Percentiles rank a stretch among this genome's conserved stretches.
Evolutionary conservation across 2,329 filamentous ascomycete species (phyloP).

Genomic region (Biscogniauxia marginata): DNA sequence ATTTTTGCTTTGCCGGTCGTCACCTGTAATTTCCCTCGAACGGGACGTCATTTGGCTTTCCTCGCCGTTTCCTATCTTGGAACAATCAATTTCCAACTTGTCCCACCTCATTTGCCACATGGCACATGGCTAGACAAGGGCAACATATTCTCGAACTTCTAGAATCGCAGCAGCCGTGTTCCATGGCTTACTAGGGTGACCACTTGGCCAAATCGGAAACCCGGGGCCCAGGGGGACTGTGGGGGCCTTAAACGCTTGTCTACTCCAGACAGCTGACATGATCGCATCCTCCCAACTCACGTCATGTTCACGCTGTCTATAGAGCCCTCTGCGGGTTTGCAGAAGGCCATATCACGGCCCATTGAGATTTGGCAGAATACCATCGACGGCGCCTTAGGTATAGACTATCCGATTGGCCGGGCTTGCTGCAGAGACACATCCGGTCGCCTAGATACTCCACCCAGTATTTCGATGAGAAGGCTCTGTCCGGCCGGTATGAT

Average conservation of each 20-base stretch:
- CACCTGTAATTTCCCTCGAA: conserved; percentile 14
- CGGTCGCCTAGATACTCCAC: not conserved
- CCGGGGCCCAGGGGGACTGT: not conserved
- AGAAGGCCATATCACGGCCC: not conserved
- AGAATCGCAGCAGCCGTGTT: conserved; percentile 23
- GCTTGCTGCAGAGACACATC: not conserved
- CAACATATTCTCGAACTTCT: conserved; percentile 13
- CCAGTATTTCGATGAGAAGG: not conserved
- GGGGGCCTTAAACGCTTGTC: not conserved
- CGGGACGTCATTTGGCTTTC: not conserved
- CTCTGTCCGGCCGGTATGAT: not conserved
- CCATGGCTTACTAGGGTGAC: conserved; percentile 17
- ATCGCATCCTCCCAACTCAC: not conserved
- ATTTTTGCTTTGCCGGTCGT: not conserved
- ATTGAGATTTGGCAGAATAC: not conserved
- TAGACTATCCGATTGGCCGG: not conserved
- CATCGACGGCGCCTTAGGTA: not conserved
- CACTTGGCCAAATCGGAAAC: conserved; percentile 15
- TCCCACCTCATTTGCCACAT: conserved; percentile 25
- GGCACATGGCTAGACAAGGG: conserved; percentile 23
- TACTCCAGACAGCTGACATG: conserved; percentile 2
- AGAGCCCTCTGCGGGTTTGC: not conserved
- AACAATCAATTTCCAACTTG: conserved; percentile 4
- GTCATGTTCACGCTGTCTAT: not conserved
- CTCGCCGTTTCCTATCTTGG: conserved; percentile 1